These are phyloP conservation scores for Candida piceae DNA, from an alignment of 805 yeast species.

Conservation along the genomic window DNA sequence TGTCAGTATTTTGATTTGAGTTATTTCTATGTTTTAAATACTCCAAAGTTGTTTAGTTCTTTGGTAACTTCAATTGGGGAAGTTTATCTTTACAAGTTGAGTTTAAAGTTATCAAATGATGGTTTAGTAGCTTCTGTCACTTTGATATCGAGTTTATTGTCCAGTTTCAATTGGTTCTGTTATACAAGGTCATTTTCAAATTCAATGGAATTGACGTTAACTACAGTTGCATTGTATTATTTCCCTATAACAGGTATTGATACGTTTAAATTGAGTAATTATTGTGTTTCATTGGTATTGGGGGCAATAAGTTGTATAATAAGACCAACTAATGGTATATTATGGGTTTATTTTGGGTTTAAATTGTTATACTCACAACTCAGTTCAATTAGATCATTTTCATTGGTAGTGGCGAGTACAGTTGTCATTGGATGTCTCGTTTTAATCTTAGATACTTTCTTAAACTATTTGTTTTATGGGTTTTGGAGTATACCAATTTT, in stretches of 20 bases:
- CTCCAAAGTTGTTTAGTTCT: slow-evolving; percentile 71
- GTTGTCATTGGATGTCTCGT: slow-evolving; percentile 15
- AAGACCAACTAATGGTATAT: slow-evolving; percentile 77
- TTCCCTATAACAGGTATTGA: slow-evolving; percentile 42
- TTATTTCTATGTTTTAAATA: slow-evolving; percentile 36
- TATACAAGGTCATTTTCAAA: slow-evolving; percentile 83
- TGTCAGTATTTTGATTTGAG: slow-evolving; percentile 31
- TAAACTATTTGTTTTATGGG: slow-evolving; percentile 63
- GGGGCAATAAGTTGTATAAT: slow-evolving; percentile 65
- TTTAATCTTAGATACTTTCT: slow-evolving; percentile 31
- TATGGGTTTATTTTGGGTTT: slow-evolving; percentile 67
- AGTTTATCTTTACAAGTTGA: slow-evolving; percentile 45
- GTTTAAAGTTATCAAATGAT: slow-evolving; percentile 24
- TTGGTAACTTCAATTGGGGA: slow-evolving; percentile 71
- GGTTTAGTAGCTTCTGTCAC: slow-evolving; percentile 24
- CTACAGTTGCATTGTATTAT: slow-evolving; percentile 56
- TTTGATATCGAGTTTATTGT: slow-evolving; percentile 47
- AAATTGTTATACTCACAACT: slow-evolving; percentile 17
- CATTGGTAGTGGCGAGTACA: slow-evolving; percentile 5
- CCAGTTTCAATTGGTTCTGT: slow-evolving; percentile 79
- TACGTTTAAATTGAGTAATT: not conserved
- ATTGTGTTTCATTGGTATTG: slow-evolving; percentile 29
- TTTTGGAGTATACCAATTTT: slow-evolving; percentile 53
- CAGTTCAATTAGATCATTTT: slow-evolving; percentile 4
- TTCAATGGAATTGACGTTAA: slow-evolving; percentile 68